phyloP scores from a whole-genome alignment of 306 rosid genomes.

The Ormosia semicastrata region DNA sequence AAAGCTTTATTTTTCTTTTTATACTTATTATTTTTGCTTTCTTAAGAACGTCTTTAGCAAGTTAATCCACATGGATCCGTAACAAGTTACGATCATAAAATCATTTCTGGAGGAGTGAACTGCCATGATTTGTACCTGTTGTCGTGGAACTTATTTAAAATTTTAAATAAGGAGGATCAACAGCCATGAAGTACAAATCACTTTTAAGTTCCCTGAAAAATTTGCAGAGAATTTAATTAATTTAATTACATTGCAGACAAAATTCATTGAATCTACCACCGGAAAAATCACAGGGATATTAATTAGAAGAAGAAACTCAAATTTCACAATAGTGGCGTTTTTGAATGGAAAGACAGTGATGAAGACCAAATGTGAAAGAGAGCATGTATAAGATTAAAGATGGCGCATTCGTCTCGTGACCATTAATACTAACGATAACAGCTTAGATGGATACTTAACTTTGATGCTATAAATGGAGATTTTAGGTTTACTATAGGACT shows the following conservation, averaged over 20 bases:
- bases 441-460: not conserved
- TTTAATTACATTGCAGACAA: not conserved
- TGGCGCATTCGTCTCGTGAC: not conserved
- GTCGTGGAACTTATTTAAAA: not conserved
- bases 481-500: not conserved
- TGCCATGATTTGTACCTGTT: not conserved
- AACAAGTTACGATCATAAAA: not conserved
- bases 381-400: not conserved
- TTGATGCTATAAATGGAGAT: not conserved
- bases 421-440: not conserved
- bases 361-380: not conserved
- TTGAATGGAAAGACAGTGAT: not conserved
- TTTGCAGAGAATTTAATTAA: not conserved
- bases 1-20: no score
- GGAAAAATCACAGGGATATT: not conserved
- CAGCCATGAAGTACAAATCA: not conserved
- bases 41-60: no score
- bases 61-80: not conserved
- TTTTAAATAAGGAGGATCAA: not conserved
- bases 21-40: no score
- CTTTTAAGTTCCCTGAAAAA: not conserved
- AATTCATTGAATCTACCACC: not conserved
- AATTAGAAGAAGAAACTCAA: not conserved
- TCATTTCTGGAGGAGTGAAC: no score
- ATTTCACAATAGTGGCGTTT: not conserved